A percentile compares a stretch with the other conserved stretches of the same genome.
Evolutionary conservation across 2,329 filamentous ascomycete species (phyloP).

Genomic region (Rutstroemia sp.): DNA sequence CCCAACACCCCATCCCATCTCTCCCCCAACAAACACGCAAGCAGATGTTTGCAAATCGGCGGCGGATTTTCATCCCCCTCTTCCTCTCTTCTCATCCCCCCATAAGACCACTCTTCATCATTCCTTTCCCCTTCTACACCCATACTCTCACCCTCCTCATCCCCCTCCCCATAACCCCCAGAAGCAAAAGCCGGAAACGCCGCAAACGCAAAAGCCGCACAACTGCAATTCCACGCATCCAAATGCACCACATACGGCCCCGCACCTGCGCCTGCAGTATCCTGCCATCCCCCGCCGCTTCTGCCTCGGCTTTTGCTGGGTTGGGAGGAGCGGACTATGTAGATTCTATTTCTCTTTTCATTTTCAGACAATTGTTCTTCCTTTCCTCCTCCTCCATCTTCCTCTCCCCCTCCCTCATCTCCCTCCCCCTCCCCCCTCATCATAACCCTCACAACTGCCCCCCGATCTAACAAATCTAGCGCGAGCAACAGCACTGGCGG

Average conservation of each 20-base stretch:
- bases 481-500: slow-evolving; percentile 67
- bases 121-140: background rate
- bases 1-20: slow-evolving; percentile 52
- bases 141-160: no score
- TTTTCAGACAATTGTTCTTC: no score
- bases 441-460: slow-evolving; percentile 54
- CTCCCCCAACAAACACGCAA: slow-evolving; percentile 73
- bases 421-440: slow-evolving; percentile 15
- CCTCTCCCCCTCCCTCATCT: slow-evolving; percentile 5
- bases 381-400: slow-evolving; percentile 3
- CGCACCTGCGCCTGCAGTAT: slow-evolving; percentile 14
- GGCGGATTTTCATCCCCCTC: slow-evolving; percentile 28
- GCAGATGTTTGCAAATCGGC: slow-evolving; percentile 77
- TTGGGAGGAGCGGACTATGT: slow-evolving; percentile 23
- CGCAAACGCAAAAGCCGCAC: slow-evolving; percentile 73
- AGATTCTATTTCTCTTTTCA: slow-evolving; percentile 1
- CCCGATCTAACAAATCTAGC: slow-evolving; percentile 77
- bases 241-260: slow-evolving; percentile 64
- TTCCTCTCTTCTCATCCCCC: slow-evolving; percentile 36
- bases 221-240: slow-evolving; percentile 79
- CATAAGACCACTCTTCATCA: slow-evolving; percentile 34
- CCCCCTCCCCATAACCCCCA: background rate
- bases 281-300: slow-evolving; percentile 11
- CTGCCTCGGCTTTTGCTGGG: slow-evolving; percentile 21
- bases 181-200: slow-evolving; percentile 44